phyloP scores from a whole-genome alignment of 2,329 filamentous ascomycete genomes.

The Chaetomium sp. region DNA sequence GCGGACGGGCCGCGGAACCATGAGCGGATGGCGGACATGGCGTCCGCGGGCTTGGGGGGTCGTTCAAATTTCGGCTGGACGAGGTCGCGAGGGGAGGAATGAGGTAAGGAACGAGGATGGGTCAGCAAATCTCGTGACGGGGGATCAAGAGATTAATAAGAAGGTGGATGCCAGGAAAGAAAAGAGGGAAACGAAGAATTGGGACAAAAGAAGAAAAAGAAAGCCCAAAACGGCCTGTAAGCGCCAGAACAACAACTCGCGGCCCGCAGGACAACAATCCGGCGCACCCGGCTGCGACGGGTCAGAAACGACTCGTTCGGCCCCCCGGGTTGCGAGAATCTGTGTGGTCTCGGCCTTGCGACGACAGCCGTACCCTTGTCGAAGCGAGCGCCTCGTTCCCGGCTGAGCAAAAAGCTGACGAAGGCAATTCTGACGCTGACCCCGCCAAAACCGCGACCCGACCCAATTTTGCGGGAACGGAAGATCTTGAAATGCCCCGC shows the following conservation, averaged over 20 bases:
- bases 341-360: background rate
- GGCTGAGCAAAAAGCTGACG: background rate
- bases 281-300: background rate
- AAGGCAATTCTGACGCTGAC: background rate
- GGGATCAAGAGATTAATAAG: background rate
- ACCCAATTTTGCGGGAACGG: background rate
- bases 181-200: background rate
- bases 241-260: background rate
- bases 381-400: background rate
- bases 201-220: background rate
- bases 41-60: slow-evolving; percentile 1
- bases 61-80: background rate
- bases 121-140: background rate
- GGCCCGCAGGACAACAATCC: background rate
- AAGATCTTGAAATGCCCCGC: background rate
- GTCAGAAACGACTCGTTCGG: background rate
- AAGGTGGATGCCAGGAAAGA: background rate
- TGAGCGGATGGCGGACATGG: slow-evolving; percentile 35
- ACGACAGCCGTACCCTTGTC: background rate
- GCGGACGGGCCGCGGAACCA: slow-evolving; percentile 44
- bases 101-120: background rate
- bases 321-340: background rate
- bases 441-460: background rate
- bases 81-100: background rate
- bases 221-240: background rate